Base-by-base conservation (phyloP, 2,329 filamentous ascomycete genomes). In the Trichoderma sp. region DNA sequence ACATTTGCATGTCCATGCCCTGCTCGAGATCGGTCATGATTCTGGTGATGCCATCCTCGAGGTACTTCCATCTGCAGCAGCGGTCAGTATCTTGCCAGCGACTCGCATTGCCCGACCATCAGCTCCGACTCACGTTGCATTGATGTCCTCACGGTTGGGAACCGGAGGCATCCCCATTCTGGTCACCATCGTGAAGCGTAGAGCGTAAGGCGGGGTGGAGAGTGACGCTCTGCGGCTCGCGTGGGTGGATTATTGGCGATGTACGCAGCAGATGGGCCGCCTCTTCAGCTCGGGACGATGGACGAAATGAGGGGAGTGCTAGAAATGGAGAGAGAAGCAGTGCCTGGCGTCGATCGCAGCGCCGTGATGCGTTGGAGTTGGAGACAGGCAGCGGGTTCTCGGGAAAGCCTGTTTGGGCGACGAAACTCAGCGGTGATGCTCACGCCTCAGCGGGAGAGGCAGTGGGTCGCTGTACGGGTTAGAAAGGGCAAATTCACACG, bases 1-100 rank as follows among this genome's bases (percentile, higher is more conserved):
- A 98, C 85, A 93, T 95, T 75, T 91, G 89, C 90, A 98, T 94
- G 77, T 97, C 94, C 82, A 99, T 92, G 71, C 96, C 96, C 73
- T 93, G 91, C 76, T 95, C 92, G 33, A 98, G 86, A 77, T 96
- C 92, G 74, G 89, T 88, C 95, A 99, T 98, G 77, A 99, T 96
- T 79, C 91, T 92, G 73, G 93, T 89, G 74, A 99, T 94, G 72
- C 95, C 94, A 71, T 86, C 86, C 80, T 97, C 91, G 64, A 99
- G 86, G 80, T 97, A 98, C 70, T 86, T 85, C 96, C 96, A 99
- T 83, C 93, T 96, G 75, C 49, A 67, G 77, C 24, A 64, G 62
- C 35, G 52, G 40, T 62, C 19, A 57, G 52, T 56, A 24, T 29
- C 35, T 21, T 43, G 49, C 52, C 47, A 24, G 35, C 27, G 8